Percentiles rank a stretch among this genome's conserved stretches.
Evolutionary conservation across 345 rosid species (phyloP).

Genomic region (Bruguiera parviflora): DNA sequence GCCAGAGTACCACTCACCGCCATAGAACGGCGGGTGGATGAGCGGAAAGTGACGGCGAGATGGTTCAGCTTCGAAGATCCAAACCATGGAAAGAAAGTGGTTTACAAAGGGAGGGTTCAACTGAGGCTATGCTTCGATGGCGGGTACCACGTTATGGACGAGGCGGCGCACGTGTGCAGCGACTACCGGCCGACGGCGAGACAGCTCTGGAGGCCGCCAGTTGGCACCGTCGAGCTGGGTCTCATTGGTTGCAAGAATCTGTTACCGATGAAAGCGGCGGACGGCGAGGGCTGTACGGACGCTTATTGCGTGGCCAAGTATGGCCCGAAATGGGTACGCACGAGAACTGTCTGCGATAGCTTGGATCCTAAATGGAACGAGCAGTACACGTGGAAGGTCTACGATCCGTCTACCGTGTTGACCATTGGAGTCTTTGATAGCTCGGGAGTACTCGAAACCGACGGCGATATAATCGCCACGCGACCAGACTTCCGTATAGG

Average conservation of each 20-base stretch:
- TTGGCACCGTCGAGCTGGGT: conserved; percentile 78
- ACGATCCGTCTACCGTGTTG: conserved; percentile 80
- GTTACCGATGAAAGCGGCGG: conserved; percentile 68
- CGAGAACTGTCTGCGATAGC: conserved; percentile 66
- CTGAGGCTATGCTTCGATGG: conserved; percentile 81
- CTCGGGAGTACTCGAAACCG: conserved; percentile 43
- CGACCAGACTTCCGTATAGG: too few species aligned
- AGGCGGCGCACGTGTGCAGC: conserved; percentile 78
- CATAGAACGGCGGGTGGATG: conserved; percentile 85
- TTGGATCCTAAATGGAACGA: conserved; percentile 90
- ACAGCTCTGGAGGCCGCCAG: conserved; percentile 83
- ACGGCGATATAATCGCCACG: conserved; percentile 38
- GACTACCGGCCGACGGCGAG: conserved; percentile 88
- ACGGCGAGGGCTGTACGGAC: conserved; percentile 65
- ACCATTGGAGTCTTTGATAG: conserved; percentile 79
- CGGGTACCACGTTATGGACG: conserved; percentile 95
- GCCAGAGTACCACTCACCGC: conserved; percentile 41
- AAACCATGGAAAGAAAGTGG: conserved; percentile 38
- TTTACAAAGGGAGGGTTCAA: conserved; percentile 72
- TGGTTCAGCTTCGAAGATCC: conserved; percentile 66
- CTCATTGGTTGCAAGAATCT: conserved; percentile 70
- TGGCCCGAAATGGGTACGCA: conserved; percentile 86
- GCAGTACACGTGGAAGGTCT: conserved; percentile 88
- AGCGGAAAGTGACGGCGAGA: conserved; percentile 57
- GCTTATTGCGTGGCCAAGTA: conserved; percentile 85